Percentiles rank a stretch among this genome's conserved stretches.
These are phyloP conservation scores for Tephrocybe rancida DNA, from an alignment of 768 basidiomycete genomes.

Conservation along the genomic window DNA sequence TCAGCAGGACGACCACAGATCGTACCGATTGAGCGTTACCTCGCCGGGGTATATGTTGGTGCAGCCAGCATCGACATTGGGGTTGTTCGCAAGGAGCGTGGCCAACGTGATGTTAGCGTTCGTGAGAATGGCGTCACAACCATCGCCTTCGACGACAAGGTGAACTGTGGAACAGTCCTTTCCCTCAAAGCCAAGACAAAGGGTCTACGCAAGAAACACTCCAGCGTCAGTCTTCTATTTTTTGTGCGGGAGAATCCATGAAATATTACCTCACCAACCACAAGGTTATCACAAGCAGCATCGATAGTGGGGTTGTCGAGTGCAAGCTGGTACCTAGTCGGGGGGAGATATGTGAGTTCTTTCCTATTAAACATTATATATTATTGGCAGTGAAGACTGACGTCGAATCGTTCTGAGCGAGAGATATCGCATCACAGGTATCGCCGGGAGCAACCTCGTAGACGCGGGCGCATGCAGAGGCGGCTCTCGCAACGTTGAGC, in stretches of 20 bases:
- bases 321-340: slow-evolving; percentile 64
- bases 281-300: slow-evolving; percentile 57
- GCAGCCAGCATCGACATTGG: slow-evolving; percentile 55
- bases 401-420: slow-evolving; percentile 47
- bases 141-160: slow-evolving; percentile 49
- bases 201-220: slow-evolving; percentile 22
- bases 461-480: slow-evolving; percentile 44
- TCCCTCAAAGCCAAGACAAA: slow-evolving; percentile 60
- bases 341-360: not conserved
- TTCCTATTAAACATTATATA: too few relatives aligned
- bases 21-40: slow-evolving; percentile 31
- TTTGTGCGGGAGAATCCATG: not conserved
- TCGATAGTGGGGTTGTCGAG: slow-evolving; percentile 53
- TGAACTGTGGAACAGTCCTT: slow-evolving; percentile 60
- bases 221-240: not conserved
- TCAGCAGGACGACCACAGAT: not conserved
- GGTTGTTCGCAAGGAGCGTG: slow-evolving; percentile 63
- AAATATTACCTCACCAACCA: slow-evolving; percentile 44
- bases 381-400: slow-evolving; percentile 25
- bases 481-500: slow-evolving; percentile 2
- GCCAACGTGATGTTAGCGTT: slow-evolving; percentile 42
- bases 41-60: slow-evolving; percentile 61
- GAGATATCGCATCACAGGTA: slow-evolving; percentile 59
- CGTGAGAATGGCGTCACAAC: slow-evolving; percentile 45
- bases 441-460: slow-evolving; percentile 54